A percentile compares a stretch with the other conserved stretches of the same genome.
These are phyloP conservation scores for Poa pratensis DNA, from an alignment of 176 grass and related monocot species.

Conservation along the genomic window DNA sequence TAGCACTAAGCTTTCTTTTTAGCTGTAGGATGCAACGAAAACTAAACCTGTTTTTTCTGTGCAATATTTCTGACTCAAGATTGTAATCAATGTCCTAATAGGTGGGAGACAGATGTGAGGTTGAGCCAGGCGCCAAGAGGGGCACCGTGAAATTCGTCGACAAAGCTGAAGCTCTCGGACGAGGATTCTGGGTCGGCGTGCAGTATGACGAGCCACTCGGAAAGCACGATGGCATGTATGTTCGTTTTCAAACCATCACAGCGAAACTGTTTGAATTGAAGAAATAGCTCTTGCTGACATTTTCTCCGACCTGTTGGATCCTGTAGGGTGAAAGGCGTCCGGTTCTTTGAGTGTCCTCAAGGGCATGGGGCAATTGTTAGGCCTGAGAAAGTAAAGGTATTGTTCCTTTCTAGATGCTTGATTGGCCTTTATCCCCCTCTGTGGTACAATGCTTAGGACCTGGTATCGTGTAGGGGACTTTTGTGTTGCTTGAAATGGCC, in stretches of 20 bases:
- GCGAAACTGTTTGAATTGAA: constrained; percentile 17
- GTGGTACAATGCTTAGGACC: neutral
- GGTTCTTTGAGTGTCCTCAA: constrained; percentile 81
- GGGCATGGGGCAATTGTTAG: constrained; percentile 90
- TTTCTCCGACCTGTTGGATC: constrained; percentile 19
- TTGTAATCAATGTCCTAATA: constrained; percentile 51
- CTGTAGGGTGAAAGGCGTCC: constrained; percentile 83
- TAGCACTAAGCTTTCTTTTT: neutral
- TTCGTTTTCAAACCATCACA: constrained; percentile 30
- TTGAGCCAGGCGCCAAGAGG: constrained; percentile 90
- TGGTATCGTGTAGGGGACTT: neutral
- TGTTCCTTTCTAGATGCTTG: neutral
- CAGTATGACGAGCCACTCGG: constrained; percentile 97
- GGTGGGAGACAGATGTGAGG: constrained; percentile 92
- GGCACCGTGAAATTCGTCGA: constrained; percentile 85
- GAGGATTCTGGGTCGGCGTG: constrained; percentile 88
- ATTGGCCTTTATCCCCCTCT: neutral
- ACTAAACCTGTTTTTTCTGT: neutral
- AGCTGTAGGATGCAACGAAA: neutral
- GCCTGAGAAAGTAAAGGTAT: constrained; percentile 96
- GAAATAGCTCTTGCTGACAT: constrained; percentile 11
- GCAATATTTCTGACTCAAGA: neutral
- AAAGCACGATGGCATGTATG: constrained; percentile 95
- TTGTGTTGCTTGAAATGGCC: neutral
- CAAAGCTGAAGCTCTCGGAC: constrained; percentile 75